phyloP scores from a whole-genome alignment of 495 filamentous ascomycete species.

The Peziza echinospora region DNA sequence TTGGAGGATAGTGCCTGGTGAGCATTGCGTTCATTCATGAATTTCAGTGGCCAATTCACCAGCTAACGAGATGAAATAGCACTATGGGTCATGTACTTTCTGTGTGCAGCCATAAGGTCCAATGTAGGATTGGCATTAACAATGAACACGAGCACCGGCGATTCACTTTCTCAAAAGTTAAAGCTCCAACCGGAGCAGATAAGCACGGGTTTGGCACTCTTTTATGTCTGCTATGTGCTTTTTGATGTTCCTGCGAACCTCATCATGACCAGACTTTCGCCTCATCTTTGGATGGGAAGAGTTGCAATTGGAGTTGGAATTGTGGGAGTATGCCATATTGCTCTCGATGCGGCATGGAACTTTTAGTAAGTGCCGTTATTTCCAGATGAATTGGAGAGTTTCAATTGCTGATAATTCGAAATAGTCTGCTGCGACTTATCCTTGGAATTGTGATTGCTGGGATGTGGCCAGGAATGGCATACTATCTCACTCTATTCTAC shows the following conservation, averaged over 20 bases:
- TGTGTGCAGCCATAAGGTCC: conserved; percentile 75
- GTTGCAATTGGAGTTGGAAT: conserved; percentile 76
- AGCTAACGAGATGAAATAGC: conserved; percentile 24
- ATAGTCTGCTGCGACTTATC: conserved; percentile 60
- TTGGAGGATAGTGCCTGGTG: conserved; percentile 55
- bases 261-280: conserved; percentile 65
- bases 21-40: not conserved
- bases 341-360: conserved; percentile 62
- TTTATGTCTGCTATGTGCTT: conserved; percentile 77
- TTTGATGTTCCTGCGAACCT: conserved; percentile 82
- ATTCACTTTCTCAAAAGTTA: conserved; percentile 47
- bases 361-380: conserved; percentile 51
- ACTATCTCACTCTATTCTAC: conserved; percentile 83
- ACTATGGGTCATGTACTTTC: conserved; percentile 84
- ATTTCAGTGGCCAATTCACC: not conserved
- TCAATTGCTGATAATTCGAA: not conserved
- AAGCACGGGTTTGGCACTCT: conserved; percentile 62
- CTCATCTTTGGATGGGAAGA: conserved; percentile 78
- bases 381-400: not conserved
- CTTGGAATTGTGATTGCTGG: conserved; percentile 76
- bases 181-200: conserved; percentile 48
- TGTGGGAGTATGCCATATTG: conserved; percentile 61
- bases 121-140: conserved; percentile 82
- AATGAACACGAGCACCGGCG: conserved; percentile 48
- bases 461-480: conserved; percentile 91